Base-by-base conservation (phyloP, 1,284 basidiomycete genomes). In the Sporisorium graminicola region DNA sequence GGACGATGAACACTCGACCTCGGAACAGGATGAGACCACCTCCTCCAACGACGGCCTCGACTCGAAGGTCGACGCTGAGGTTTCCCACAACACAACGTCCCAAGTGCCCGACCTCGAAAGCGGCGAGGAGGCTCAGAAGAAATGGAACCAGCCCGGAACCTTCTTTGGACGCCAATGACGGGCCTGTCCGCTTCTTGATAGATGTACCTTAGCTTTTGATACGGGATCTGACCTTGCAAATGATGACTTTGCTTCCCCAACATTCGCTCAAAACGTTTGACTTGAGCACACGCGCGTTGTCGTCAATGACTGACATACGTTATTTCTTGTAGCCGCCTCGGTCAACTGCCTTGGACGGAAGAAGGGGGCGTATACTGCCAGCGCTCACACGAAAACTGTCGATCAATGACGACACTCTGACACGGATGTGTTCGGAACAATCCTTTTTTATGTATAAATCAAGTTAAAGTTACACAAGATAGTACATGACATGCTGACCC, bases 81-180 rank as follows among this genome's bases (percentile, higher is more conserved):
- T 35, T n/a, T 10, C 37, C 13, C 26, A 47, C 0, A 24, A 8
- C 9, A 18, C 49, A 26, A 44, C 52, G 26, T 55, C 64, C 42
- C 52, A 65, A 18, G 20, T 59, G 46, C 64, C 64, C 5, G 64
- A 65, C 29, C 52, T 59, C 27, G 57, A 65, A 33, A 65, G 57
- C 57, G 64, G 57, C 12, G 52, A 53, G 18, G 57, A 53, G n/a
- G 52, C 64, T 1, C 24, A 65, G 24, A 27, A 18, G 20, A 40
- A 20, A 29, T 65, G 64, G 64, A 65, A 65, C 51, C 51, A 65
- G 33, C 64, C 58, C 4, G 64, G 58, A n/a, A 66, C 57, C 5
- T 60, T 59, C 44, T 66, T 66, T 37, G 58, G 58, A 22, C 37
- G 52, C n/a, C 43, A 50, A 29, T 64, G 29, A 64, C 10, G 29